Conservation (phyloP, 805 yeast species). For the Candida tammaniensis region DNA sequence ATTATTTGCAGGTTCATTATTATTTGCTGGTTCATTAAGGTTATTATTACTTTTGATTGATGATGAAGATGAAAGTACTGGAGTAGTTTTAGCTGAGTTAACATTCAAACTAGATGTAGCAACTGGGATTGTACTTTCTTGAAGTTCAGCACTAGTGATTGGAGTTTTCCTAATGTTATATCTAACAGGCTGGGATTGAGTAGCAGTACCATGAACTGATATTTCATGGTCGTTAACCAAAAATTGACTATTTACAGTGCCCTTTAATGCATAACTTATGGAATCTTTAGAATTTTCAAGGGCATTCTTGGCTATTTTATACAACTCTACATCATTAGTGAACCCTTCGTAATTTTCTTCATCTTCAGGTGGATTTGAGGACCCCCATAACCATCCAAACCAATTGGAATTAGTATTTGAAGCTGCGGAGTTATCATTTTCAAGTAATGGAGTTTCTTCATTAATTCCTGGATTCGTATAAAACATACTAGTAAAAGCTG, state of each 20-base stretch:
- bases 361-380: constrained; percentile 12
- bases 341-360: constrained; percentile 19
- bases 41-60: constrained; percentile 1
- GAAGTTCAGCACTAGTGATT: constrained; percentile 31
- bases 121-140: constrained; percentile 24
- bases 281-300: constrained; percentile 32
- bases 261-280: constrained; percentile 32
- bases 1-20: no score
- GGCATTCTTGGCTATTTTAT: constrained; percentile 28
- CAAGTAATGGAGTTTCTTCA: constrained; percentile 8
- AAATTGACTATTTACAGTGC: constrained; percentile 14
- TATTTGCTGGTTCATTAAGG: neutral
- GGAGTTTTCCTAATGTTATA: constrained; percentile 31
- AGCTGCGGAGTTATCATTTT: neutral
- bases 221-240: constrained; percentile 22
- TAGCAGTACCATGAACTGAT: constrained; percentile 32
- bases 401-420: constrained; percentile 10
- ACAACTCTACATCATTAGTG: constrained; percentile 23
- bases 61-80: constrained; percentile 6
- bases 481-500: neutral
- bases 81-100: neutral
- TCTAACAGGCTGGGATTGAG: constrained; percentile 32
- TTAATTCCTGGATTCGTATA: constrained; percentile 1
- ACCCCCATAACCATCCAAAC: constrained; percentile 26
- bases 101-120: constrained; percentile 1